Evolutionary conservation across 2,329 filamentous ascomycete genomes (phyloP), one percentile per base, ranked within the genome.

Genomic region (Biscogniauxia marginata): DNA sequence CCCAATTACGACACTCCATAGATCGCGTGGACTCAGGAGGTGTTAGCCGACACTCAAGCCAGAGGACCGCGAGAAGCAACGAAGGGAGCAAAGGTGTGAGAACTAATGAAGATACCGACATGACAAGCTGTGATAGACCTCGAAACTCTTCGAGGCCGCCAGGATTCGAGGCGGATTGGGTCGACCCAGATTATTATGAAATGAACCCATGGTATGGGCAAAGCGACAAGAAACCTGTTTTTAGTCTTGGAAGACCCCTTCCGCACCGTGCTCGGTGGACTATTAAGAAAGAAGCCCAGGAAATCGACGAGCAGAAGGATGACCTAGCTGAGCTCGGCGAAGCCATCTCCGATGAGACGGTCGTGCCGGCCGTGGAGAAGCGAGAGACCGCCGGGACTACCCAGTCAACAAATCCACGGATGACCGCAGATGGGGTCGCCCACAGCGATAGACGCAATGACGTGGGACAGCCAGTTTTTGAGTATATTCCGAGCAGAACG

Each of bases 151-250:
- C n/a, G n/a, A n/a, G n/a, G n/a, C n/a, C n/a, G n/a, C n/a, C n/a
- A n/a, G n/a, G n/a, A n/a, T n/a, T n/a, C 44, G 44, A 47, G 9
- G 18, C 25, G 2, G 50, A 45, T 1, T 64, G 62, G 62, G 52
- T 64, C 11, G 62, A 65, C 23, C 55, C 62, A 1, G 62, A 57
- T 9, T 66, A 67, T 25, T 58, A 58, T n/a, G 56, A 62, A 9
- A 51, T 55, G 7, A 68, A 68, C 51, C 66, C 65, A 1, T 68
- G 64, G 66, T 56, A 67, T 46, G 59, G 57, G 8, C 55, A 63
- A 24, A 45, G 34, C 6, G 58, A 55, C 11, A 49, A 55, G 18
- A 63, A 62, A 47, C 63, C 62, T 8, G 49, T 65, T 11, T 68
- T 65, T 53, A 67, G 66, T 49, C 47, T 68, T n/a, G 66, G 64